Conservation (phyloP, 2,329 filamentous ascomycete species). For the Tolypocladium amazonense region DNA sequence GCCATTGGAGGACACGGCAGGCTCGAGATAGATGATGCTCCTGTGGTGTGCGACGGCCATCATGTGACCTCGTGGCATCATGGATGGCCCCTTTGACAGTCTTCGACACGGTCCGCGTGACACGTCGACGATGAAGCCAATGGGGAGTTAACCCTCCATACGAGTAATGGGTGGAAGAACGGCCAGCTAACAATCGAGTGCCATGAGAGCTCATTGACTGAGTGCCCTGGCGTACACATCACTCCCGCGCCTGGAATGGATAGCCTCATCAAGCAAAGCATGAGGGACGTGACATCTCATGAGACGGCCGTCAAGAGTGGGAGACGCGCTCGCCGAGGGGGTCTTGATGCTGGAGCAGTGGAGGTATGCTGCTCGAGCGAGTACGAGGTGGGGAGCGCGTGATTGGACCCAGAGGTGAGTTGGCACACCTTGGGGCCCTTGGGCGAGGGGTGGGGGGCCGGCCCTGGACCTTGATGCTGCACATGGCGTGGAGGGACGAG, state of each 20-base stretch:
- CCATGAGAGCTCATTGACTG: neutral
- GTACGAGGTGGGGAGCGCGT: constrained; percentile 8
- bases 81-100: neutral
- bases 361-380: neutral
- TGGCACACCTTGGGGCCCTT: constrained; percentile 7
- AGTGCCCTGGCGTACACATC: no score
- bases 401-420: constrained; percentile 17
- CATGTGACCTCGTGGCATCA: neutral
- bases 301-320: neutral
- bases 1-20: neutral
- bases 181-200: neutral
- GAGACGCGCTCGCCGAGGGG: neutral
- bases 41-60: neutral
- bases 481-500: constrained; percentile 17
- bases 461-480: constrained; percentile 5
- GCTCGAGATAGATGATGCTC: constrained; percentile 1
- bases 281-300: neutral
- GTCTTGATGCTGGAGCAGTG: neutral
- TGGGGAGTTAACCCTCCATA: neutral
- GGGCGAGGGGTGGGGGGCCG: neutral
- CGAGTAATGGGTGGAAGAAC: neutral
- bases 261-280: neutral
- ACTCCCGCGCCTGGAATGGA: neutral
- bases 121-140: neutral
- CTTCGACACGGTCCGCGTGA: neutral